These are phyloP conservation scores for Phanerodontia chrysosporium DNA, from an alignment of 768 basidiomycete species.

Conservation along the genomic window DNA sequence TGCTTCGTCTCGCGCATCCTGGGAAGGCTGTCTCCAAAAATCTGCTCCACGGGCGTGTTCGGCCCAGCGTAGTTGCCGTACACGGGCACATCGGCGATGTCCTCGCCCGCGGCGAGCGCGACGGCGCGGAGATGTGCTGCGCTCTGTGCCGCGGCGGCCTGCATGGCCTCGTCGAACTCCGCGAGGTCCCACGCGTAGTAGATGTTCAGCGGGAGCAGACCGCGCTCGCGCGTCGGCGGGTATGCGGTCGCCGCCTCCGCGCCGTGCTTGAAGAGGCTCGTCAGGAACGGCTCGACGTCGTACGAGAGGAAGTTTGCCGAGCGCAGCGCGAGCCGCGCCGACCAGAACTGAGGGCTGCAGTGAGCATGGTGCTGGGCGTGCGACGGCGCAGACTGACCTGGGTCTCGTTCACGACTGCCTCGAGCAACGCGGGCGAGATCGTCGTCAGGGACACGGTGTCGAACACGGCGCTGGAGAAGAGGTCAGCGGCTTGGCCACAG, in stretches of 20 bases:
- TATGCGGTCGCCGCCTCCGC: constrained; percentile 37
- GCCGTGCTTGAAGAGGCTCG: constrained; percentile 36
- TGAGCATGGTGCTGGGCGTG: too few relatives aligned
- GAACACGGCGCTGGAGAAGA: constrained; percentile 21
- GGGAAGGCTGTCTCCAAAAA: constrained; percentile 50
- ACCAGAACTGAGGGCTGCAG: constrained; percentile 38
- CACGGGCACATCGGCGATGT: constrained; percentile 31
- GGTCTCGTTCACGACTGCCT: constrained; percentile 42
- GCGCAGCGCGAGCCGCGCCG: constrained; percentile 28
- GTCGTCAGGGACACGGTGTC: constrained; percentile 38
- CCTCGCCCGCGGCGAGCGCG: constrained; percentile 37
- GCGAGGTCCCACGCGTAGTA: constrained; percentile 40
- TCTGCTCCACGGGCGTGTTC: constrained; percentile 43
- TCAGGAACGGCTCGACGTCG: constrained; percentile 49
- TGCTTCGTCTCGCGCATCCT: constrained; percentile 37
- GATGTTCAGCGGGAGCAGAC: constrained; percentile 42
- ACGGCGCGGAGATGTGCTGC: constrained; percentile 36
- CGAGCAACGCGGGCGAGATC: constrained; percentile 33
- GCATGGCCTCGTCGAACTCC: constrained; percentile 35
- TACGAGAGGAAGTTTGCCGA: constrained; percentile 40
- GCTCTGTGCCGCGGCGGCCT: constrained; percentile 36
- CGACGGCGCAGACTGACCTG: too few relatives aligned
- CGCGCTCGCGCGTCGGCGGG: constrained; percentile 36
- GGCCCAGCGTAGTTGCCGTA: constrained; percentile 61
- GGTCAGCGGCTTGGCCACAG: not conserved